A percentile compares a stretch with the other conserved stretches of the same genome.
Conservation (phyloP, 371 early-diverging fungal species). For the Phascolomyces articulosus region DNA sequence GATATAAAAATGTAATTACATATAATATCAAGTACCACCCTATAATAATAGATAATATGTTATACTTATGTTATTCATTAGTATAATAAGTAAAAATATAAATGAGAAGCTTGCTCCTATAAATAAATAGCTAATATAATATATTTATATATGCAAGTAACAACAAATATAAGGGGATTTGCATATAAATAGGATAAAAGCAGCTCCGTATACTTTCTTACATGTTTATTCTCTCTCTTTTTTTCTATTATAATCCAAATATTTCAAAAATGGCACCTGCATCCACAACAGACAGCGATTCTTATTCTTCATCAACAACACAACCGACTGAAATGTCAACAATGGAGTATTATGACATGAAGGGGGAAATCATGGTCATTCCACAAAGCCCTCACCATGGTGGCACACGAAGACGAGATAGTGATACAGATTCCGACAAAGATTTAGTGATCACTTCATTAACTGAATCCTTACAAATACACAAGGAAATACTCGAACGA, state of each 20-base stretch:
- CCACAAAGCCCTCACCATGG: background rate
- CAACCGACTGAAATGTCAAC: background rate
- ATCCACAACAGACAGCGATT: constrained; percentile 3
- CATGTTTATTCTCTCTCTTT: constrained; percentile 4
- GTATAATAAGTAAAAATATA: too few relatives aligned
- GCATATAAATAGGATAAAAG: too few relatives aligned
- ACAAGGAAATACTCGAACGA: constrained; percentile 46
- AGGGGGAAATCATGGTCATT: background rate
- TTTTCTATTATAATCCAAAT: background rate
- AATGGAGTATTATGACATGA: constrained; percentile 10
- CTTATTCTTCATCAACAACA: constrained; percentile 10
- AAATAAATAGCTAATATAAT: too few relatives aligned
- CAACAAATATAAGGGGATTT: too few relatives aligned
- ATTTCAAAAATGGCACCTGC: background rate
- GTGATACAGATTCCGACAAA: constrained; percentile 38
- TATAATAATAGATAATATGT: too few relatives aligned
- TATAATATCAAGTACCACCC: too few relatives aligned
- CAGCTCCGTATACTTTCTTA: constrained; percentile 5
- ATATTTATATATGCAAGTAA: too few relatives aligned
- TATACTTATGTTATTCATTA: too few relatives aligned
- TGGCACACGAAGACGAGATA: background rate
- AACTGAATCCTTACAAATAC: constrained; percentile 42
- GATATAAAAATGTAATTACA: too few relatives aligned
- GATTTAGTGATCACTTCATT: constrained; percentile 43
- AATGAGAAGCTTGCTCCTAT: too few relatives aligned